These are phyloP conservation scores for Plasmodium adleri DNA, from an alignment of 169 alveolate species.

Conservation along the genomic window DNA sequence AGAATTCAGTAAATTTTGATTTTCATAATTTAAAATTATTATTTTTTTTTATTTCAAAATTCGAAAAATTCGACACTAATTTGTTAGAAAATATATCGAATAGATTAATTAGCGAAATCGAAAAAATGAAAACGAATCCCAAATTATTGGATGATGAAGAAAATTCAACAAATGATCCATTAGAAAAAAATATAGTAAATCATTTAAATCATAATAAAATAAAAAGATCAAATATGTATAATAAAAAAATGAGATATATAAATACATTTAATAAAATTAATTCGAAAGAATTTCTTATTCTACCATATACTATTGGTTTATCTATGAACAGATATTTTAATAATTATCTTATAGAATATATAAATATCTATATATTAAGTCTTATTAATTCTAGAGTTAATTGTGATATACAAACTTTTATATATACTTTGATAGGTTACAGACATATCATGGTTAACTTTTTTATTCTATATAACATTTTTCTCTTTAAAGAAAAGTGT, in stretches of 20 bases:
- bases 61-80: constrained; percentile 21
- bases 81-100: constrained; percentile 36
- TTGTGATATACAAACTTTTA: constrained; percentile 45
- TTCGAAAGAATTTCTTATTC: constrained; percentile 59
- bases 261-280: constrained; percentile 49
- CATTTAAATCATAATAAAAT: constrained; percentile 29
- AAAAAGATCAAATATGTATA: constrained; percentile 21
- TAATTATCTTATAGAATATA: constrained; percentile 63
- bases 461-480: constrained; percentile 57
- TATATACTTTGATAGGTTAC: constrained; percentile 39
- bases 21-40: constrained; percentile 48
- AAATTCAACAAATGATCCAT: background rate
- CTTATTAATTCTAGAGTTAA: constrained; percentile 57
- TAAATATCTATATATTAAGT: constrained; percentile 52
- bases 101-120: constrained; percentile 43
- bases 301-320: constrained; percentile 57
- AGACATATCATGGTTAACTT: constrained; percentile 44
- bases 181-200: too few species aligned
- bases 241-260: constrained; percentile 17
- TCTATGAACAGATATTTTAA: constrained; percentile 68
- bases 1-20: constrained; percentile 14
- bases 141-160: constrained; percentile 44
- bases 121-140: constrained; percentile 48
- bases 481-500: constrained; percentile 38
- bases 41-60: constrained; percentile 50